Evolutionary conservation across 2,329 filamentous ascomycete genomes (phyloP).

Genomic region (Ophiosphaerella korrae): DNA sequence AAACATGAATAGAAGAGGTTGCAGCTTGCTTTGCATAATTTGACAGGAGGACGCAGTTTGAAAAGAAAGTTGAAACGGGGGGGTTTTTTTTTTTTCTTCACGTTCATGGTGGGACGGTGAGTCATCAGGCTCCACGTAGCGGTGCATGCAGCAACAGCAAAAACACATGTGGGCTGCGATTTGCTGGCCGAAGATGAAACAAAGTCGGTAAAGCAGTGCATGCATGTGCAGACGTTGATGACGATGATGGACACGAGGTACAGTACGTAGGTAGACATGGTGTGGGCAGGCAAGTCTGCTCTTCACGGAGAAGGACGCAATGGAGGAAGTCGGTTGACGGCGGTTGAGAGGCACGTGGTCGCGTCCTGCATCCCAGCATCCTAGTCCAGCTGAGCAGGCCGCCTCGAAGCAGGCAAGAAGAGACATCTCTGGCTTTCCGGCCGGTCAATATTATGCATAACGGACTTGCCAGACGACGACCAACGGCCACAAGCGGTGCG

Average conservation of each 20-base stretch:
- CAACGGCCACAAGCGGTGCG: constrained; percentile 37
- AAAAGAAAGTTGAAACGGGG: background rate
- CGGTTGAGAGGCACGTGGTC: constrained; percentile 17
- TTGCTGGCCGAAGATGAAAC: constrained; percentile 41
- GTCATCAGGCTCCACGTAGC: constrained; percentile 42
- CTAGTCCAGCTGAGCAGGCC: constrained; percentile 41
- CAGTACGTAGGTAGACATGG: background rate
- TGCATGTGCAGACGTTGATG: constrained; percentile 29
- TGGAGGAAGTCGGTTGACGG: constrained; percentile 14
- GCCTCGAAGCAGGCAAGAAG: constrained; percentile 17
- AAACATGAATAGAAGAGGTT: constrained; percentile 14
- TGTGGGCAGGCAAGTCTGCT: background rate
- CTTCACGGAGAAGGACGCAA: constrained; percentile 2
- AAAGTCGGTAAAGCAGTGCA: constrained; percentile 17
- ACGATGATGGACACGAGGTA: constrained; percentile 9
- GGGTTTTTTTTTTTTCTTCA: constrained; percentile 5
- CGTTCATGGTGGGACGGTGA: constrained; percentile 28
- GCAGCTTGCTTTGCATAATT: constrained; percentile 9
- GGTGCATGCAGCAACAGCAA: constrained; percentile 33
- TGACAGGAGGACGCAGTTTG: background rate
- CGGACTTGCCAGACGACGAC: constrained; percentile 16
- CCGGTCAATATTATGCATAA: constrained; percentile 21
- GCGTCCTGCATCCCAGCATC: constrained; percentile 20
- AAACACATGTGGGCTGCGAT: constrained; percentile 6
- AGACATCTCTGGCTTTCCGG: constrained; percentile 9